Base-by-base conservation (phyloP, 768 basidiomycete genomes). In the Galerina marginata region DNA sequence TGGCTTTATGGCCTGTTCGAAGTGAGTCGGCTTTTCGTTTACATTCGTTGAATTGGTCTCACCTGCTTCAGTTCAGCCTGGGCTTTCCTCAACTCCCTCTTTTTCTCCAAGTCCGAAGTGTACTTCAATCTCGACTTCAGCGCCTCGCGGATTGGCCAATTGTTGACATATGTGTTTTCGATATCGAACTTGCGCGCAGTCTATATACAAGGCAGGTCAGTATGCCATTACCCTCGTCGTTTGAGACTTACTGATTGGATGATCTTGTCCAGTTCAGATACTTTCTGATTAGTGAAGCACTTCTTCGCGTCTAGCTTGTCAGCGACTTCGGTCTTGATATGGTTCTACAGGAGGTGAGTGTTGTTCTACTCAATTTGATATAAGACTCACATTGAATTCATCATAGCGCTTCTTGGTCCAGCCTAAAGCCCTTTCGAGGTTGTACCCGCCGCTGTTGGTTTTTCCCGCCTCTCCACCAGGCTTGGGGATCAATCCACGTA, bases 401-500 rank as follows among this genome's bases (percentile, higher is more conserved):
- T 25, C 36, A 15, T 11, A 55, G 23, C 43, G 39, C 9, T 16
- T 26, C 9, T 14, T 16, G 7, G 15, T 14, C 54, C 54, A 55
- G 43, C 43, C 25, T 23, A 55, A 23, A 29, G 54, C 43, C 20
- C 9, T 37, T 23, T 55, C 42, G 12, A 55, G 39, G 29, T 55
- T 55, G 29, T 43, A 55, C 4, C 54, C 54, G 6, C 54, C 23
- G 29, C 46, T 46, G 20, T 50, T 39, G 16, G 16, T 16, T 25
- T 45, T 23, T 5, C 56, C 56, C 25, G 57, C 57, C 42, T 58
- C 57, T 23, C 57, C 57, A 3, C 48, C 46, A 26, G 57, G 57
- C 23, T 58, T 58, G 26, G 57, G 57, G 23, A 58, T 58, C 23
- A 16, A 16, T 12, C 12, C 26, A 9, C 10, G 9, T 3, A 6